phyloP scores from a whole-genome alignment of 768 basidiomycete genomes.

The Tylopilus cervinicoccineus region DNA sequence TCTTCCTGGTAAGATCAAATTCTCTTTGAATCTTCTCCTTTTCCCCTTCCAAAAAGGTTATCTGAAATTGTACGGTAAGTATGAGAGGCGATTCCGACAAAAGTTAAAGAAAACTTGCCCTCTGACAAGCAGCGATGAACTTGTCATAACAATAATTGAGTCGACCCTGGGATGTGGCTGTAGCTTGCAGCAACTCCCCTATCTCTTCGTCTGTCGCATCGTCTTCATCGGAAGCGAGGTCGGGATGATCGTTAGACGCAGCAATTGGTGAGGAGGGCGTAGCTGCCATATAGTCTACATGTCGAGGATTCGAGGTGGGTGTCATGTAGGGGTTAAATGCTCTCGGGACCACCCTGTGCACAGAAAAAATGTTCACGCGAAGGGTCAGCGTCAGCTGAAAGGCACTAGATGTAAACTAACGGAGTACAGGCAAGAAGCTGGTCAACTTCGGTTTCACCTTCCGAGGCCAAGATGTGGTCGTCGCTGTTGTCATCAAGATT shows the following conservation, averaged over 20 bases:
- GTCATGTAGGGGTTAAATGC: conserved; percentile 25
- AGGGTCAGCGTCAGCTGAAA: background rate
- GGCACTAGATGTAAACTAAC: conserved; percentile 8
- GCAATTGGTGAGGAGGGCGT: conserved; percentile 9
- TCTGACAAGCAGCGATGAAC: conserved; percentile 10
- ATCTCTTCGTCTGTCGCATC: background rate
- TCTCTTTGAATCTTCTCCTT: conserved; percentile 14
- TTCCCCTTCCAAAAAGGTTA: conserved; percentile 14
- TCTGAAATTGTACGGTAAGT: conserved; percentile 3
- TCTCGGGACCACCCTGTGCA: conserved; percentile 13
- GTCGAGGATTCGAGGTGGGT: conserved; percentile 23
- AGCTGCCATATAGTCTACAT: background rate
- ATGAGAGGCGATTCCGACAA: background rate
- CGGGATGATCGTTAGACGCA: background rate
- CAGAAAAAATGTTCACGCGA: background rate
- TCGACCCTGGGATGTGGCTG: conserved; percentile 15
- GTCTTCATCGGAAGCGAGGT: background rate
- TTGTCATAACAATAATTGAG: conserved; percentile 8
- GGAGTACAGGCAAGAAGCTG: conserved; percentile 12
- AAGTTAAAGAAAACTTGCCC: conserved; percentile 5
- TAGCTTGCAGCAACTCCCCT: conserved; percentile 12
- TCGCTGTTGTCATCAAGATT: background rate
- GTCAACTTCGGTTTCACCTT: background rate
- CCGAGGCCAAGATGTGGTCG: background rate
- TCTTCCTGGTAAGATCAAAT: conserved; percentile 10